Evolutionary conservation across 208 protist genomes (phyloP), one percentile per base, ranked within the genome.

Genomic region (Paratrypanosoma confusum): DNA sequence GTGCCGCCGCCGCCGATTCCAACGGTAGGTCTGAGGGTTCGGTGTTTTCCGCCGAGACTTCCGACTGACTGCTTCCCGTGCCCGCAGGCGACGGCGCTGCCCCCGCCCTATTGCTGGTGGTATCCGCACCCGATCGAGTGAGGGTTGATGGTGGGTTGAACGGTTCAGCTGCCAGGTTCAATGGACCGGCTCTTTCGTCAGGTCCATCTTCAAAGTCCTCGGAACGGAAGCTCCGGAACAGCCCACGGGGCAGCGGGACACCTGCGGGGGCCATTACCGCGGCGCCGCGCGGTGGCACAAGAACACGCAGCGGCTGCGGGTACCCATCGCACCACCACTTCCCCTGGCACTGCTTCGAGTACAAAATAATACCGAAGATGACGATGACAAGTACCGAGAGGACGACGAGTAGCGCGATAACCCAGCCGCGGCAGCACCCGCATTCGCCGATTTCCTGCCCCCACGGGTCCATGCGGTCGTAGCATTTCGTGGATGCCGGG

Each of bases 301-400:
- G 21, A 14, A 47, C 23, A 11, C 39, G n/a, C n/a, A 60, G 23
- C 16, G 72, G 65, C 22, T 17, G 26, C 16, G 52, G 54, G 38
- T 77, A 77, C 5, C 71, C 75, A 36, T 82, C 67, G 26, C 46
- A 77, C 68, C 72, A 84, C 75, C 75, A 85, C 14, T 44, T 29
- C 2, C 58, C 59, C 6, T 62, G 59, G 41, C 54, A 70, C 36
- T n/a, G 21, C 14, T 48, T 57, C 8, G 46, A 34, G 52, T 83
- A 85, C 17, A 71, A 1, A 11, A 24, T 20, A 10, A 22, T n/a
- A 7, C 49, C 6, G 5, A 77, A 8, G 17, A 44, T 8, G 10
- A 65, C 7, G 10, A 50, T 1, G 16, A 66, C 23, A 11, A 81
- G 14, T 8, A 60, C 2, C 7, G 14, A 34, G 25, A 71, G 29